Conservation (phyloP, 106 monocot species). For the Vanilla planifolia region DNA sequence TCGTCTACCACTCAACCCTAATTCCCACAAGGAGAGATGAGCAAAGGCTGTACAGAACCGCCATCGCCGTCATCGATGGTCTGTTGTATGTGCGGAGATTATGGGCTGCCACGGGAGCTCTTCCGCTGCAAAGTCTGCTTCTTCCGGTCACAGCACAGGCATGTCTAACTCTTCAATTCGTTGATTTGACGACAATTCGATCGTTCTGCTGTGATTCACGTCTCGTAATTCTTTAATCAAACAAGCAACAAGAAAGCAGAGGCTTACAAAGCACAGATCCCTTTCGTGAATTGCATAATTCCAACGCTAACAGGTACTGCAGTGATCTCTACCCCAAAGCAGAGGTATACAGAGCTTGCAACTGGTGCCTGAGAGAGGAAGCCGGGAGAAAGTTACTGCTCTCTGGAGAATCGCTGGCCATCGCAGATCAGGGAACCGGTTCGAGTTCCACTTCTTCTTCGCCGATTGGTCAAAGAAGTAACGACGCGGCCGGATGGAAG, state of each 20-base stretch:
- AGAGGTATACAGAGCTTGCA: slow-evolving; percentile 5
- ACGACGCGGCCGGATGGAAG: too few species aligned
- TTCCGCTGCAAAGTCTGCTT: slow-evolving; percentile 43
- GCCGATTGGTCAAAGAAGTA: background rate
- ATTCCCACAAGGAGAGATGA: slow-evolving; percentile 17
- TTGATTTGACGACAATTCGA: background rate
- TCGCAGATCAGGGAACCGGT: too few species aligned
- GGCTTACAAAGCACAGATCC: too few species aligned
- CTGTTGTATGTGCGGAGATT: slow-evolving; percentile 79
- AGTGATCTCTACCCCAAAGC: slow-evolving; percentile 15
- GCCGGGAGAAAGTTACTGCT: background rate
- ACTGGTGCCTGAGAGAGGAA: slow-evolving; percentile 15
- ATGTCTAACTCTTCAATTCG: background rate
- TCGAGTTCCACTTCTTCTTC: background rate
- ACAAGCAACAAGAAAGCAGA: too few species aligned
- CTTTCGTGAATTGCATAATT: too few species aligned
- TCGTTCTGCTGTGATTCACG: background rate
- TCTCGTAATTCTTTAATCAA: too few species aligned
- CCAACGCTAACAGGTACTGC: slow-evolving; percentile 4
- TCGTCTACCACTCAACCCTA: too few species aligned
- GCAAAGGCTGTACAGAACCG: slow-evolving; percentile 13
- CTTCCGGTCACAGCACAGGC: slow-evolving; percentile 46
- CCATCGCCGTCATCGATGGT: slow-evolving; percentile 13
- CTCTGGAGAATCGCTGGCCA: too few species aligned
- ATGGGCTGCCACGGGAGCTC: slow-evolving; percentile 41